phyloP scores from a whole-genome alignment of 2,329 filamentous ascomycete genomes.

The Tolypocladium amazonense region DNA sequence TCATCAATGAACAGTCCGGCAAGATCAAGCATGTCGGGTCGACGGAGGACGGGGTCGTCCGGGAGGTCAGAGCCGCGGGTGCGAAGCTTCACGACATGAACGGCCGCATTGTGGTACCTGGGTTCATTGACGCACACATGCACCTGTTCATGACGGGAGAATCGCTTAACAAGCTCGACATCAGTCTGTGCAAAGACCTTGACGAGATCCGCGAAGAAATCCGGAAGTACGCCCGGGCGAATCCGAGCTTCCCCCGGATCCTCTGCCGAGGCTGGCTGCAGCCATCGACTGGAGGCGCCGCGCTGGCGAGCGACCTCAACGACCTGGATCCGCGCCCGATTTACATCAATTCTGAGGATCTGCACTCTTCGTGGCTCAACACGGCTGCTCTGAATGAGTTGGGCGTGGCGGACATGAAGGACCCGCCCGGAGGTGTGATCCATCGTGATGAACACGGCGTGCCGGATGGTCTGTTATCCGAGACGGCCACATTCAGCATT shows the following conservation, averaged over 20 bases:
- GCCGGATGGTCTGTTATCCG: background rate
- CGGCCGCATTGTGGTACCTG: slow-evolving; percentile 16
- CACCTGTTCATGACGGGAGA: slow-evolving; percentile 30
- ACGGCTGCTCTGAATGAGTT: background rate
- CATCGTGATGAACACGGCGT: background rate
- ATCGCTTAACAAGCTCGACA: background rate
- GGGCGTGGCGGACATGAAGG: background rate
- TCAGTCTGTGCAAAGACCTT: background rate
- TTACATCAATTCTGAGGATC: background rate
- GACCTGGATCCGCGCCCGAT: background rate
- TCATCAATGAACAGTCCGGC: background rate
- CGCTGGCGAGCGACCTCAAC: background rate
- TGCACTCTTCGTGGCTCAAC: background rate
- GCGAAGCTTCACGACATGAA: slow-evolving; percentile 4
- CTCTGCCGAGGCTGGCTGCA: background rate
- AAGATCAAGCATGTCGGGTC: background rate
- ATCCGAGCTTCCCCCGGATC: background rate
- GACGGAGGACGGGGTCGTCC: background rate
- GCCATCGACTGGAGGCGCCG: background rate
- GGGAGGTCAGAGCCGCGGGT: background rate
- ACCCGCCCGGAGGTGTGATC: background rate
- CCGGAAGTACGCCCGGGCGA: background rate
- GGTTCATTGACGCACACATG: slow-evolving; percentile 33
- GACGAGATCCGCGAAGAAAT: background rate
- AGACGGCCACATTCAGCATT: background rate